Percentiles rank a stretch among this genome's conserved stretches.
Evolutionary conservation across 495 filamentous ascomycete genomes (phyloP).

Genomic region (Platismatia glauca): DNA sequence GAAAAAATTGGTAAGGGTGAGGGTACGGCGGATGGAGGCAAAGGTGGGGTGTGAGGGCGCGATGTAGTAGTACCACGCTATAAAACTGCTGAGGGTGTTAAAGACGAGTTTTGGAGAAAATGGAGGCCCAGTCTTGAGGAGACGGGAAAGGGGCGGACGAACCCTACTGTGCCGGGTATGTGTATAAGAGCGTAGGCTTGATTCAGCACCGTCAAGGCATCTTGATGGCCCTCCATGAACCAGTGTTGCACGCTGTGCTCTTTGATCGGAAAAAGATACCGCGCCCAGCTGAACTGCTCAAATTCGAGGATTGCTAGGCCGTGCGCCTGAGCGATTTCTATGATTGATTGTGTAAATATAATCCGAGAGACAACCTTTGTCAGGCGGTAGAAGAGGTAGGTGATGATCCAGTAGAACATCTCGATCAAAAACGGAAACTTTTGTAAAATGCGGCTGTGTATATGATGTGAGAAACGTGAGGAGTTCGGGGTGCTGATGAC

Average conservation of each 20-base stretch:
- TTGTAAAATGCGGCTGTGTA: constrained; percentile 46
- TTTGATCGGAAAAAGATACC: constrained; percentile 46
- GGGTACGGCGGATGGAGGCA: constrained; percentile 49
- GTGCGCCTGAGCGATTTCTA: constrained; percentile 57
- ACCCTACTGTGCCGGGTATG: constrained; percentile 59
- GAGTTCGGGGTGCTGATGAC: constrained; percentile 48
- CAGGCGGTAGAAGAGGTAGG: constrained; percentile 54
- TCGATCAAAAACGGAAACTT: constrained; percentile 48
- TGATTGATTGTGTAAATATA: constrained; percentile 51
- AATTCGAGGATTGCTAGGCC: constrained; percentile 52
- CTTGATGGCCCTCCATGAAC: constrained; percentile 49
- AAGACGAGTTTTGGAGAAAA: neutral
- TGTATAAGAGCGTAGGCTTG: constrained; percentile 56
- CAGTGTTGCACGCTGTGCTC: constrained; percentile 50
- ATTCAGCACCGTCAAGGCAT: constrained; percentile 50
- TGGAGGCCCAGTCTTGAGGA: neutral
- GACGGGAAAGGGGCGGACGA: constrained; percentile 22
- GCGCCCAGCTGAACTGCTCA: constrained; percentile 46
- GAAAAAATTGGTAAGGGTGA: constrained; percentile 55
- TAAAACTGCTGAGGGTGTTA: constrained; percentile 38
- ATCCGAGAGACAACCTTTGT: constrained; percentile 52
- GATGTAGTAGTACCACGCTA: constrained; percentile 58
- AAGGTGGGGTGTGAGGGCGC: constrained; percentile 48
- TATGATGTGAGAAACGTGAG: constrained; percentile 44
- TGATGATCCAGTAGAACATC: constrained; percentile 65